Base-by-base conservation (phyloP, 192 early-diverging fungal genomes). In the Coemansia sp. region DNA sequence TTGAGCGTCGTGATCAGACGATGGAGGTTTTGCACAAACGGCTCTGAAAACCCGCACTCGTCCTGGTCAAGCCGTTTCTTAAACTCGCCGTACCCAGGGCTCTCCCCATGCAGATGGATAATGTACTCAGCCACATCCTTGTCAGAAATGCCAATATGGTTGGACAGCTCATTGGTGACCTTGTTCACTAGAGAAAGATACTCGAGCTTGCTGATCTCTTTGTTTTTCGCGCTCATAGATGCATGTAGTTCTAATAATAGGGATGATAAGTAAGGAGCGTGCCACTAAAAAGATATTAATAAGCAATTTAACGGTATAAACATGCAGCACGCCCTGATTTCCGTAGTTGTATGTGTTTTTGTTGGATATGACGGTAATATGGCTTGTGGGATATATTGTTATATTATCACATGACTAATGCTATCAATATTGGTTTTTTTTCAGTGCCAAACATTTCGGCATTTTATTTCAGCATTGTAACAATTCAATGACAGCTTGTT, bases 121-220 rank as follows among this genome's bases (percentile, higher is more conserved):
- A 99, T 86, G 67, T 92, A 99, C 68, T 99, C 97, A 60, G 97
- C 94, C 54, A 91, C 70, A 28, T 87, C 87, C 74, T 93, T 95
- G 83, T 97, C 96, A 42, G 91, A 88, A 64, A 96, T 85, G 8
- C 93, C 93, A 34, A 86, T 91, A 70, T 99, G 97, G 80, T 97
- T 97, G 22, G 89, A 82, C 20, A 99, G 82, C 81, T 99, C 97
- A 61, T 86, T 91, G 34, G 91, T 85, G 48, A 99, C 89, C 76
- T 95, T 95, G 67, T 89, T 87, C 7, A 99, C 91, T 38, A 97
- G 80, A 48, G 92, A 92, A 61, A 97, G 86, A 60, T 90, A 87
- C 73, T 96, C 97, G 18, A 98, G 87, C 69, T 90, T 84, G 64
- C 89, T 84, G 60, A 97, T 71, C 54, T 73, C 77, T 48, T 28